phyloP scores from a whole-genome alignment of 2,329 filamentous ascomycete genomes.

The Fusarium hostae region DNA sequence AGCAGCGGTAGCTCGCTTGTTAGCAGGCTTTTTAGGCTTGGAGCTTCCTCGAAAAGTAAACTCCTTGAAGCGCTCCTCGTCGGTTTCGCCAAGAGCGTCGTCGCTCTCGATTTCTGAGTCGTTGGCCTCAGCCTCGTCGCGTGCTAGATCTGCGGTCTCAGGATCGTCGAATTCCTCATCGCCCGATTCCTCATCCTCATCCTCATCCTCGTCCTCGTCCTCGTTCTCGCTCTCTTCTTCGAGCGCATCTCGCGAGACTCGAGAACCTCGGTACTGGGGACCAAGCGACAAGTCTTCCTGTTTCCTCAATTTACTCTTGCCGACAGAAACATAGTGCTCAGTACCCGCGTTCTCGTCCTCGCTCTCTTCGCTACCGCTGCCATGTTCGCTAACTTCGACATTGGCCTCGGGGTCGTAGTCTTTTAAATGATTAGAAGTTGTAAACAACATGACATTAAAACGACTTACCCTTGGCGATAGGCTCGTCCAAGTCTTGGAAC shows the following conservation, averaged over 20 bases:
- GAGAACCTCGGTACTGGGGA: conserved; percentile 81
- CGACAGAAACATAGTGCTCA: conserved; percentile 87
- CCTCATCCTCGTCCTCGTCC: conserved; percentile 54
- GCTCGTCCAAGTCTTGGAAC: conserved; percentile 71
- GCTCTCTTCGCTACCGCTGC: conserved; percentile 61
- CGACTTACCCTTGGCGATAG: conserved; percentile 67
- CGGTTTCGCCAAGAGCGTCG: conserved; percentile 82
- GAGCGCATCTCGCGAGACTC: conserved; percentile 76
- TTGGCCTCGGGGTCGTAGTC: conserved; percentile 85
- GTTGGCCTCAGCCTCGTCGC: conserved; percentile 60
- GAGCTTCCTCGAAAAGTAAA: conserved; percentile 74
- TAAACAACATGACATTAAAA: background rate
- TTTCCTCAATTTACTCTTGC: conserved; percentile 85
- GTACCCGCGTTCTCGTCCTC: conserved; percentile 71
- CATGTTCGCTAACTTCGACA: conserved; percentile 64
- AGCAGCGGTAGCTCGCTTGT: conserved; percentile 60
- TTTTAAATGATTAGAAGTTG: conserved; percentile 18
- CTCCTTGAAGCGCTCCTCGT: conserved; percentile 82
- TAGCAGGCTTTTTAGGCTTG: conserved; percentile 55
- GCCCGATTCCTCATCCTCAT: conserved; percentile 57
- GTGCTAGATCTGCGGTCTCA: conserved; percentile 64
- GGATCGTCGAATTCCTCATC: conserved; percentile 68
- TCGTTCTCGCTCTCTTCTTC: conserved; percentile 65
- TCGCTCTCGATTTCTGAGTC: conserved; percentile 74
- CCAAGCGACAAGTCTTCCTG: conserved; percentile 76